A percentile compares a stretch with the other conserved stretches of the same genome.
Evolutionary conservation across 169 alveolate genomes (phyloP).

Genomic region (Babesia bigemina): DNA sequence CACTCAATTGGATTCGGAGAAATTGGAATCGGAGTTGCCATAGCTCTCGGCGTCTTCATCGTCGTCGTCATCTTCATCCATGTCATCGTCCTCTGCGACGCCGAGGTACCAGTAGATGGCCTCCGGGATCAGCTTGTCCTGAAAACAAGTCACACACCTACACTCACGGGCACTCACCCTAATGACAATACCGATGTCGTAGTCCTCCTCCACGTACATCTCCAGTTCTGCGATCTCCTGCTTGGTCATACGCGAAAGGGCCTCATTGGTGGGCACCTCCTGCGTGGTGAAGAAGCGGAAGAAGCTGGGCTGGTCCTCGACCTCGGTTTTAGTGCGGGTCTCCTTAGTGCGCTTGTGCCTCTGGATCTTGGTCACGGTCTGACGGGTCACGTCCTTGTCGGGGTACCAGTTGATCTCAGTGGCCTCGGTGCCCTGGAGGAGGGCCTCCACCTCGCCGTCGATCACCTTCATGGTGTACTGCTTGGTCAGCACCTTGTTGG

Average conservation of each 20-base stretch:
- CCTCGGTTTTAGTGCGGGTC: slow-evolving; percentile 74
- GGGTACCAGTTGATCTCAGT: slow-evolving; percentile 80
- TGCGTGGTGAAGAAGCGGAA: slow-evolving; percentile 79
- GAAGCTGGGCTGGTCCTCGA: slow-evolving; percentile 80
- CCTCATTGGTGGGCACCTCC: slow-evolving; percentile 70
- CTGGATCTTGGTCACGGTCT: slow-evolving; percentile 76
- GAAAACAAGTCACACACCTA: neutral
- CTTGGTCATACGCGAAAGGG: slow-evolving; percentile 59
- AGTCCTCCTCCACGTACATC: slow-evolving; percentile 82
- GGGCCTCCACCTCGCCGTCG: slow-evolving; percentile 82
- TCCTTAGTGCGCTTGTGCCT: slow-evolving; percentile 78
- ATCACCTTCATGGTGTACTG: slow-evolving; percentile 80
- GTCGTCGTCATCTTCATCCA: slow-evolving; percentile 77
- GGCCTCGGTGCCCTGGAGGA: slow-evolving; percentile 81
- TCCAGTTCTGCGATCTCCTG: slow-evolving; percentile 79
- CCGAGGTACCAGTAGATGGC: slow-evolving; percentile 81
- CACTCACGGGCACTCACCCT: slow-evolving; percentile 43
- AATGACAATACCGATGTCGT: slow-evolving; percentile 78
- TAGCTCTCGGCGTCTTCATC: slow-evolving; percentile 72
- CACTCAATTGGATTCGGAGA: slow-evolving; percentile 58
- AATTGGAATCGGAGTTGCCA: slow-evolving; percentile 57
- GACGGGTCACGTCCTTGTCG: slow-evolving; percentile 75
- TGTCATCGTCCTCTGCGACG: slow-evolving; percentile 77
- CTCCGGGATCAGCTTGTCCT: slow-evolving; percentile 80
- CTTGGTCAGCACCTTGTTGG: slow-evolving; percentile 74